A percentile compares a stretch with the other conserved stretches of the same genome.
phyloP scores from a whole-genome alignment of 352 stramenopile species.

The Phytophthora ohioensis region DNA sequence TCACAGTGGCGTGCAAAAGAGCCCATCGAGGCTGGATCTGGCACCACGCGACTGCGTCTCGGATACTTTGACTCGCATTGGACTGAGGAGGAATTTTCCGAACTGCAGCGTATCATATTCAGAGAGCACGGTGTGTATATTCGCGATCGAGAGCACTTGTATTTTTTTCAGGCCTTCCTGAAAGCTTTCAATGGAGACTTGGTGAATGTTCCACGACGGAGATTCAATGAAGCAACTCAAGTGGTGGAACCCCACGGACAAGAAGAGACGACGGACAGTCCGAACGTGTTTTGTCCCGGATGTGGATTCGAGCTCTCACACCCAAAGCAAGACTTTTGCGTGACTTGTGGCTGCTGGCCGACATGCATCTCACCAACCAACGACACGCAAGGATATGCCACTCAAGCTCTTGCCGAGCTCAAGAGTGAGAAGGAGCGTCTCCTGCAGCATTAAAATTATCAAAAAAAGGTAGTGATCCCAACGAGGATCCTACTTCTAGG shows the following conservation, averaged over 20 bases:
- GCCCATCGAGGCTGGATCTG: constrained; percentile 87
- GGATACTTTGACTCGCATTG: constrained; percentile 69
- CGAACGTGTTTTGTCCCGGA: constrained; percentile 63
- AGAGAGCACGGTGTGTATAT: constrained; percentile 59
- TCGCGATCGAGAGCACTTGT: constrained; percentile 74
- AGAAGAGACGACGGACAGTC: constrained; percentile 40
- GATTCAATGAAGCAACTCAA: constrained; percentile 26
- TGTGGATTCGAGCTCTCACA: constrained; percentile 59
- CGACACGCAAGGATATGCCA: constrained; percentile 58
- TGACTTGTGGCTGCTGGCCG: constrained; percentile 77
- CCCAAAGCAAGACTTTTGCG: constrained; percentile 56
- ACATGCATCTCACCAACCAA: constrained; percentile 65
- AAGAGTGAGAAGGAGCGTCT: constrained; percentile 40
- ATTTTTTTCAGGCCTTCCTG: constrained; percentile 75
- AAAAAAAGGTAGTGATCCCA: background rate
- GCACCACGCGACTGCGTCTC: constrained; percentile 72
- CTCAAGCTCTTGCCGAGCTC: constrained; percentile 53
- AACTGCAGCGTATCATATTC: constrained; percentile 42
- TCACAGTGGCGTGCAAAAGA: constrained; percentile 90
- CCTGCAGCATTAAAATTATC: constrained; percentile 7
- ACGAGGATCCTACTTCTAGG: background rate
- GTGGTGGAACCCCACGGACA: constrained; percentile 50
- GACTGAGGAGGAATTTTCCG: constrained; percentile 48
- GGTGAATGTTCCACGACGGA: constrained; percentile 49
- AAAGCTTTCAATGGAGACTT: constrained; percentile 59